Percentiles rank a stretch among this genome's conserved stretches.
Evolutionary conservation across 2,329 filamentous ascomycete species (phyloP).

Genomic region (Aspergillus cejpii): DNA sequence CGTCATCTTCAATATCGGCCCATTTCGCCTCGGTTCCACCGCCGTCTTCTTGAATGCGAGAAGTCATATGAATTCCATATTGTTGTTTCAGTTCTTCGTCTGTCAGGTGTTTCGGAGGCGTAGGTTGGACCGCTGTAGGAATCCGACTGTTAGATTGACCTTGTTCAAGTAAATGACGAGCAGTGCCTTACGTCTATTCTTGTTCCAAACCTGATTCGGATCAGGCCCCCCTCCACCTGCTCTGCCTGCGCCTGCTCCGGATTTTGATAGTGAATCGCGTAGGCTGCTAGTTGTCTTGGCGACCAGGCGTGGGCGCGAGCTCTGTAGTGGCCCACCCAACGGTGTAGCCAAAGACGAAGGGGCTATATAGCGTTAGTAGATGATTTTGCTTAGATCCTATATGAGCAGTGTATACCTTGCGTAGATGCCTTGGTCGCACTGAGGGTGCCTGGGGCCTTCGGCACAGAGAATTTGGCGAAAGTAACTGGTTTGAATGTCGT

Average conservation of each 20-base stretch:
- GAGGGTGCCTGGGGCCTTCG: conserved; percentile 53
- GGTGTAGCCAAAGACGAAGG: conserved; percentile 27
- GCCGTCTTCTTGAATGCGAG: conserved; percentile 57
- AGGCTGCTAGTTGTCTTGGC: conserved; percentile 54
- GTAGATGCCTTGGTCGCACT: conserved; percentile 48
- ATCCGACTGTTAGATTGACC: conserved; percentile 17
- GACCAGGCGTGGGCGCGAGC: conserved; percentile 54
- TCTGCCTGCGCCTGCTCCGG: conserved; percentile 41
- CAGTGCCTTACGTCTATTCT: conserved; percentile 52
- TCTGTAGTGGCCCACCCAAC: conserved; percentile 37
- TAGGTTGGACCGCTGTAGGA: conserved; percentile 45
- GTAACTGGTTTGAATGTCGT: conserved; percentile 59
- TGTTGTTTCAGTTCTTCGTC: conserved; percentile 63
- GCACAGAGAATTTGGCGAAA: conserved; percentile 59
- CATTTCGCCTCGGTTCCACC: conserved; percentile 58
- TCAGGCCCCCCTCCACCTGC: conserved; percentile 51
- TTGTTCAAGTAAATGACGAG: not conserved
- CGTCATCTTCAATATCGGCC: conserved; percentile 64
- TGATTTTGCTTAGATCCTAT: not conserved
- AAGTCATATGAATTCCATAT: conserved; percentile 62
- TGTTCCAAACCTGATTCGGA: conserved; percentile 64
- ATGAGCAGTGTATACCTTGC: conserved; percentile 42
- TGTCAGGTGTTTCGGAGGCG: conserved; percentile 58
- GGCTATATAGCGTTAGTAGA: not conserved
- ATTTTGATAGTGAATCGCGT: conserved; percentile 47